Evolutionary conservation across 83 land plant genomes (phyloP).

Genomic region (Larix sibirica): DNA sequence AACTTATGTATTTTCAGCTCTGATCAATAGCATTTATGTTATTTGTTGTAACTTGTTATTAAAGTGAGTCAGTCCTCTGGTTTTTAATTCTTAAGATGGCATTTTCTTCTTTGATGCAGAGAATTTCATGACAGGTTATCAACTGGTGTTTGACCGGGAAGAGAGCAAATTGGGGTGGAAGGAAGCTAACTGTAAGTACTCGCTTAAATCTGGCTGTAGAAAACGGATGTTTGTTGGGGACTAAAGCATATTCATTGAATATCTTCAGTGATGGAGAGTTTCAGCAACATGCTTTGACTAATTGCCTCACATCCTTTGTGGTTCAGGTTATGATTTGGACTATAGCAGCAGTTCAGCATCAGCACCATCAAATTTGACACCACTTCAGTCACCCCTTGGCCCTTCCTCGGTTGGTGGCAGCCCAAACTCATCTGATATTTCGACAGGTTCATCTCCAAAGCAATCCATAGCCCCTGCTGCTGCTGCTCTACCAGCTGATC

Average conservation of each 20-base stretch:
- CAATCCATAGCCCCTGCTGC: conserved; percentile 4
- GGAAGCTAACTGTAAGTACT: conserved; percentile 42
- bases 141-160: conserved; percentile 48
- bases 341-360: neutral
- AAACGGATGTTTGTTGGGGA: neutral
- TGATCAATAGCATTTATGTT: neutral
- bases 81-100: neutral
- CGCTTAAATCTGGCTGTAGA: neutral
- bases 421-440: neutral
- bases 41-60: neutral
- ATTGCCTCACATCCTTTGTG: neutral
- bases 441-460: neutral
- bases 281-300: neutral
- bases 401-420: neutral
- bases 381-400: neutral
- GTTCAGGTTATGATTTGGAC: neutral
- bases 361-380: neutral
- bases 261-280: neutral
- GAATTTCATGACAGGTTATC: conserved; percentile 56
- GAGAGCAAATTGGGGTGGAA: conserved; percentile 48
- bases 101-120: conserved; percentile 28
- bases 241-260: neutral
- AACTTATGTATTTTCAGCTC: neutral
- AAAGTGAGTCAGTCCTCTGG: neutral
- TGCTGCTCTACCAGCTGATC: conserved; percentile 10